Conservation (phyloP, 1,284 basidiomycete species). For the Trametes sp. region DNA sequence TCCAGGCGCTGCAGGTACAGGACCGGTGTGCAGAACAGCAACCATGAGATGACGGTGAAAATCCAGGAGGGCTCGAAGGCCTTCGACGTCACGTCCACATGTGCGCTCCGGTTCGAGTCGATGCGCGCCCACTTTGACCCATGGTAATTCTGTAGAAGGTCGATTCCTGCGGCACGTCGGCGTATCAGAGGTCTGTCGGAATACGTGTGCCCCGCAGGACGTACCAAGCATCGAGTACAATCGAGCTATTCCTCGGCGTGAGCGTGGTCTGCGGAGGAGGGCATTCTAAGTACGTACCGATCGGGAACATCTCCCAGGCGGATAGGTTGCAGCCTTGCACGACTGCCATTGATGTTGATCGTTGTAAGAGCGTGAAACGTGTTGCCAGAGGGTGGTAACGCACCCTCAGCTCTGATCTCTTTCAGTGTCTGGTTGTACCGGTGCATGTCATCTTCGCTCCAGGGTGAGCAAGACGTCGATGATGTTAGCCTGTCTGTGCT, state of each 20-base stretch:
- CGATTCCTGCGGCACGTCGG: slow-evolving; percentile 6
- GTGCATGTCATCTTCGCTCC: slow-evolving; percentile 18
- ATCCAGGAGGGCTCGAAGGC: slow-evolving; percentile 13
- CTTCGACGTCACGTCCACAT: not conserved
- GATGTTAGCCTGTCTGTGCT: slow-evolving; percentile 35
- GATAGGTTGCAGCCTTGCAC: not conserved
- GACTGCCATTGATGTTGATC: no score
- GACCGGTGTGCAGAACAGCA: slow-evolving; percentile 37
- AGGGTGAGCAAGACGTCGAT: slow-evolving; percentile 27
- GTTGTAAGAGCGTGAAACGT: not conserved
- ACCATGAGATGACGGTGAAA: slow-evolving; percentile 32
- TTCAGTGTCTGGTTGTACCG: slow-evolving; percentile 13
- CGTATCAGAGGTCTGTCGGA: not conserved
- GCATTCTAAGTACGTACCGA: no score
- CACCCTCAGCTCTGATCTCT: slow-evolving; percentile 16
- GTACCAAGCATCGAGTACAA: not conserved
- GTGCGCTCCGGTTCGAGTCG: slow-evolving; percentile 26
- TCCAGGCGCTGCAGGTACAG: slow-evolving; percentile 36
- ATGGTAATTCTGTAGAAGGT: slow-evolving; percentile 31
- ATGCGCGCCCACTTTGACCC: slow-evolving; percentile 37
- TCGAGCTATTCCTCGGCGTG: not conserved
- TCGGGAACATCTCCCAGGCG: not conserved
- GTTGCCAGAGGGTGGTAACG: not conserved
- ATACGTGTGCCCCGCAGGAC: no score
- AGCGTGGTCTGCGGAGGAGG: no score